These are phyloP conservation scores for Bipolaris gigantea DNA, from an alignment of 2,329 filamentous ascomycete species.

Conservation along the genomic window DNA sequence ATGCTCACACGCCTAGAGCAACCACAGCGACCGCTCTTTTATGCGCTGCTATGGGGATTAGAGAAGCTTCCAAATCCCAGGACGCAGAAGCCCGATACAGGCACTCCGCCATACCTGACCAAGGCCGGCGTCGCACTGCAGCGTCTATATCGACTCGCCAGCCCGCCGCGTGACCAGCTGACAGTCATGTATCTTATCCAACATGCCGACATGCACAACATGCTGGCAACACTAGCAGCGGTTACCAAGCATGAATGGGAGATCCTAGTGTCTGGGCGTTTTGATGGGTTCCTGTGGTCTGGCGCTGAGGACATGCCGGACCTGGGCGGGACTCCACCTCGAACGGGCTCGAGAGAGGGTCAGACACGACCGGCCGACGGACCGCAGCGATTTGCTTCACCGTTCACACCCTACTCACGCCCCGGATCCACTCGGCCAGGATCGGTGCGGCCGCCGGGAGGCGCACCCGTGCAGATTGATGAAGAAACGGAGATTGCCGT, in stretches of 20 bases:
- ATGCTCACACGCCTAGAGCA: slow-evolving; percentile 84
- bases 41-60: slow-evolving; percentile 70
- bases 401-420: slow-evolving; percentile 49
- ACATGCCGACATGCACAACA: slow-evolving; percentile 78
- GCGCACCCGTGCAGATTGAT: slow-evolving; percentile 81
- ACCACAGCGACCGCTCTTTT: slow-evolving; percentile 78
- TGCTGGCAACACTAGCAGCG: slow-evolving; percentile 82
- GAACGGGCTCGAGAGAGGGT: slow-evolving; percentile 42
- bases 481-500: slow-evolving; percentile 92
- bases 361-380: slow-evolving; percentile 47
- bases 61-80: slow-evolving; percentile 56
- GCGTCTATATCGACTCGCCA: slow-evolving; percentile 75
- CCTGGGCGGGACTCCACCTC: slow-evolving; percentile 28
- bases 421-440: slow-evolving; percentile 27
- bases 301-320: slow-evolving; percentile 68
- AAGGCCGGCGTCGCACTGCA: slow-evolving; percentile 79
- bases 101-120: slow-evolving; percentile 71
- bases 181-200: slow-evolving; percentile 83
- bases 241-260: slow-evolving; percentile 96
- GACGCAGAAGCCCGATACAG: slow-evolving; percentile 66
- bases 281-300: slow-evolving; percentile 94
- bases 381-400: slow-evolving; percentile 45
- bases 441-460: slow-evolving; percentile 44
- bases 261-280: slow-evolving; percentile 88
- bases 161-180: slow-evolving; percentile 80